Conservation (phyloP, 2,329 filamentous ascomycete genomes). For the Ustilaginoidea virens region DNA sequence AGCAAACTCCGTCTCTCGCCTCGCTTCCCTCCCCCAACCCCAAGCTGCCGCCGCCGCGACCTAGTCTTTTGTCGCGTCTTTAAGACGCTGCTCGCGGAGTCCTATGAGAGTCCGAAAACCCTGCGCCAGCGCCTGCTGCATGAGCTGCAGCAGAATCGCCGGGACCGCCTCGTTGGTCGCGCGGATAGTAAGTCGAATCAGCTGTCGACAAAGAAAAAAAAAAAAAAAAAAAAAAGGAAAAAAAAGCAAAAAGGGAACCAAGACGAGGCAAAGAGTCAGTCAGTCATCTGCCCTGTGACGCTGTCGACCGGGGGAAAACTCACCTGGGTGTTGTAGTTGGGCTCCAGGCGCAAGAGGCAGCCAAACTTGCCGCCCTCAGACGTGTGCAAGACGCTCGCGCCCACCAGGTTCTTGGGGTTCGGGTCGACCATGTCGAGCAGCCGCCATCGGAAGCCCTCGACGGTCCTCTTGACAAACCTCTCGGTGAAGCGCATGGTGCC, state of each 20-base stretch:
- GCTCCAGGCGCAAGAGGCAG: constrained; percentile 83
- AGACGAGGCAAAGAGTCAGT: no score
- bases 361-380: constrained; percentile 80
- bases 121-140: constrained; percentile 65
- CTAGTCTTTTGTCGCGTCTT: no score
- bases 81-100: no score
- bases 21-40: no score
- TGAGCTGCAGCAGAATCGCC: constrained; percentile 61
- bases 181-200: constrained; percentile 86
- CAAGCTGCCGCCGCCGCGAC: no score
- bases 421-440: constrained; percentile 76
- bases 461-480: constrained; percentile 52
- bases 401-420: constrained; percentile 86
- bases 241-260: no score
- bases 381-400: constrained; percentile 73
- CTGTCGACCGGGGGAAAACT: no score
- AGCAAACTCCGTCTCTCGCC: no score
- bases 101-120: no score
- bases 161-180: constrained; percentile 88
- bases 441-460: constrained; percentile 83
- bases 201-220: constrained; percentile 51
- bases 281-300: constrained; percentile 2
- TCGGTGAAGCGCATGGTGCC: no score
- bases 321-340: constrained; percentile 85
- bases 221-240: no score